phyloP scores from a whole-genome alignment of 306 rosid genomes.

The Lathyrus oleraceus region DNA sequence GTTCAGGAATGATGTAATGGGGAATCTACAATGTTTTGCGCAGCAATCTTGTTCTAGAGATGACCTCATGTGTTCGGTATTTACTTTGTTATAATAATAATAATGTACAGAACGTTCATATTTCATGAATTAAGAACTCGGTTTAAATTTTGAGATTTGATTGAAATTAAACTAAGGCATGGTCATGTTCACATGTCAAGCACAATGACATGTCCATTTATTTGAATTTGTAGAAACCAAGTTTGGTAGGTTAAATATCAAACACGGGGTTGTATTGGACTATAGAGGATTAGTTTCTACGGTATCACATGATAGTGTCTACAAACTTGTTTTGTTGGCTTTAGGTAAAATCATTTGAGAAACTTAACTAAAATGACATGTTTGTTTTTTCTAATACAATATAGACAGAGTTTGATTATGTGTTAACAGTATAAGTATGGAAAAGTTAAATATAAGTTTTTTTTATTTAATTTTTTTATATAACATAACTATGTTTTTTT shows the following conservation, averaged over 20 bases:
- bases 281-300: not conserved
- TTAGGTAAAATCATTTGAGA: not conserved
- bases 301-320: not conserved
- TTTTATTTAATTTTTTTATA: too few species aligned
- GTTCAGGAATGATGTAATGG: conserved; percentile 66
- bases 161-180: conserved; percentile 7
- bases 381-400: not conserved
- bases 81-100: not conserved
- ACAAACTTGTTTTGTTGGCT: not conserved
- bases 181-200: conserved; percentile 35
- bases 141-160: conserved; percentile 16
- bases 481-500: too few species aligned
- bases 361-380: not conserved
- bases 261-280: not conserved
- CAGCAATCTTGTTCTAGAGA: conserved; percentile 48
- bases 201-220: conserved; percentile 33
- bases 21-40: conserved; percentile 69
- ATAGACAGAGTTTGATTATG: too few species aligned
- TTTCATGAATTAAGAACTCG: conserved; percentile 30
- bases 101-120: conserved; percentile 1
- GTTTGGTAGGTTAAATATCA: conserved; percentile 13
- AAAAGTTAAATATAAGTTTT: too few species aligned
- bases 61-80: conserved; percentile 42
- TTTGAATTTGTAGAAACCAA: conserved; percentile 34
- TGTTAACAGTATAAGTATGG: too few species aligned